A percentile compares a stretch with the other conserved stretches of the same genome.
Evolutionary conservation across 2,329 filamentous ascomycete genomes (phyloP).

Genomic region (Ophiostoma himal-ulmi): DNA sequence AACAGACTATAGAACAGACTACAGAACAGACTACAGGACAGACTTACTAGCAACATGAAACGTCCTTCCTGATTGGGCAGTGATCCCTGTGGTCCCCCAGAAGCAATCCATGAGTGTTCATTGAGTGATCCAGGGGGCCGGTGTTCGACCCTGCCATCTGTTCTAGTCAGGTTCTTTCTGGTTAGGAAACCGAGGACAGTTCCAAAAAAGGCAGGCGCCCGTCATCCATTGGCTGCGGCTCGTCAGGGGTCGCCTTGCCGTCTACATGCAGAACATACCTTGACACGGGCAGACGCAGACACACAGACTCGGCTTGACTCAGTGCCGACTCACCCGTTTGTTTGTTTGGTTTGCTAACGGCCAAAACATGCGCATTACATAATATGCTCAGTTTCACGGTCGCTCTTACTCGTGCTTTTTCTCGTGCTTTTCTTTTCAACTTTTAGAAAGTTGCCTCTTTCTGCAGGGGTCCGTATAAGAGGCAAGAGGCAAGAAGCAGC

Average conservation of each 20-base stretch:
- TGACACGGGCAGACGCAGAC: no score
- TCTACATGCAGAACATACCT: no score
- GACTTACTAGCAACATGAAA: not conserved
- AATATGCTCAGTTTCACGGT: not conserved
- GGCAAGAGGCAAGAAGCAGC: not conserved
- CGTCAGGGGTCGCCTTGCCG: not conserved
- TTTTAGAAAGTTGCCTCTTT: not conserved
- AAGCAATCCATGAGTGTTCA: no score
- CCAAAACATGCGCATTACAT: not conserved
- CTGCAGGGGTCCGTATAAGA: not conserved
- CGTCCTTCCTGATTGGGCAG: conserved; percentile 3
- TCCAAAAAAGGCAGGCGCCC: conserved; percentile 6
- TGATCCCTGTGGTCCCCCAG: not conserved
- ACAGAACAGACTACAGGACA: not conserved
- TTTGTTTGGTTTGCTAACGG: not conserved
- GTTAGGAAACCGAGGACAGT: not conserved
- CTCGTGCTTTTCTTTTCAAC: not conserved
- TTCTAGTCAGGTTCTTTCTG: not conserved
- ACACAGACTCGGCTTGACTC: not conserved
- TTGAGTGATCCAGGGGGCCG: not conserved
- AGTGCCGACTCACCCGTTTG: not conserved
- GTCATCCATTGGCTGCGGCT: not conserved
- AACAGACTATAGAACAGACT: not conserved
- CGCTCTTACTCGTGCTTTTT: not conserved
- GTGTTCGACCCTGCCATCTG: not conserved